Evolutionary conservation across 192 early-diverging fungal genomes (phyloP).

Genomic region (Coemansia pectinata): DNA sequence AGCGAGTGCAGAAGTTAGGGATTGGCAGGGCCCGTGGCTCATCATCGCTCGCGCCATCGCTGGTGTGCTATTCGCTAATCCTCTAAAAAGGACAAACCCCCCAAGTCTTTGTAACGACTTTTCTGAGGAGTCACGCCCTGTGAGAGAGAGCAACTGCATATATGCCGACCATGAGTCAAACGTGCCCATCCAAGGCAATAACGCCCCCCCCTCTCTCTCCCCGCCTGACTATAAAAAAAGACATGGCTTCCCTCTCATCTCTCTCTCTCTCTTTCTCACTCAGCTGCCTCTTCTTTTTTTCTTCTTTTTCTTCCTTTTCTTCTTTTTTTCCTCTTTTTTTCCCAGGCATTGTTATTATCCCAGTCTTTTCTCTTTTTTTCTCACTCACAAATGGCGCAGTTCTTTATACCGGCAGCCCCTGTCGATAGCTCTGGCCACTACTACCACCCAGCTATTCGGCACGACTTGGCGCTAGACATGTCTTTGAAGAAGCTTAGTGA

Average conservation of each 20-base stretch:
- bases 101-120: neutral
- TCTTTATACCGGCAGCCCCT: slow-evolving; percentile 8
- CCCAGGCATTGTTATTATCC: neutral
- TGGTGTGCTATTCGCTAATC: slow-evolving; percentile 6
- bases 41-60: slow-evolving; percentile 10
- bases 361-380: neutral
- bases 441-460: slow-evolving; percentile 29
- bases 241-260: neutral
- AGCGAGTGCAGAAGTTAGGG: neutral
- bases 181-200: neutral
- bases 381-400: slow-evolving; percentile 12
- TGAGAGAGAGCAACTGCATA: neutral
- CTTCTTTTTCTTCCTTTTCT: neutral
- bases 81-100: neutral
- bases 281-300: neutral
- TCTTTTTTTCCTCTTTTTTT: neutral
- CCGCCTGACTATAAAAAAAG: neutral
- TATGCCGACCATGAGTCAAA: slow-evolving; percentile 1
- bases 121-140: neutral
- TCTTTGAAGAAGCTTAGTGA: slow-evolving; percentile 45
- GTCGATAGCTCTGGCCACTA: neutral
- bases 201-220: neutral
- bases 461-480: slow-evolving; percentile 34
- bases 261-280: neutral
- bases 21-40: neutral